Evolutionary conservation across 73 alveolate genomes (phyloP).

Genomic region (Blepharisma stoltei): DNA sequence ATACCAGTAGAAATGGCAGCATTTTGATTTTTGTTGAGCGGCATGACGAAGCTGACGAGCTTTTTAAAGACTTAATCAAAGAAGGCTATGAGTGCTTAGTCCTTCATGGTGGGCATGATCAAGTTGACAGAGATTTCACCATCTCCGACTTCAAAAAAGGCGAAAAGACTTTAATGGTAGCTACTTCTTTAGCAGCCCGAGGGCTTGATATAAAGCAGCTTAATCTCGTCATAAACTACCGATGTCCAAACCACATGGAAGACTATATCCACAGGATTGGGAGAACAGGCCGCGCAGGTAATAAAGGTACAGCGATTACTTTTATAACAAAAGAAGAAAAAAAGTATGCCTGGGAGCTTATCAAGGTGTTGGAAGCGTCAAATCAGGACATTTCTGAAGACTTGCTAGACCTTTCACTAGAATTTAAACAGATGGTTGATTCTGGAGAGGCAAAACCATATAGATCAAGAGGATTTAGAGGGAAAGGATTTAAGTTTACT

Average conservation of each 20-base stretch:
- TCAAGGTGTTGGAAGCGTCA: constrained; percentile 86
- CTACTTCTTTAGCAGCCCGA: constrained; percentile 95
- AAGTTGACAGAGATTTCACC: constrained; percentile 91
- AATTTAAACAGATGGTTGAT: constrained; percentile 77
- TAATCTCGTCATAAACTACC: constrained; percentile 87
- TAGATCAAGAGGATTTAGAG: constrained; percentile 83
- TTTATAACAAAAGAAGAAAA: constrained; percentile 92
- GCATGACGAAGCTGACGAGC: constrained; percentile 91
- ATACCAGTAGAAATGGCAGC: constrained; percentile 74
- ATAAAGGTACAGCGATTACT: constrained; percentile 95
- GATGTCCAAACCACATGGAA: constrained; percentile 98
- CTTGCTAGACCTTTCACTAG: constrained; percentile 73
- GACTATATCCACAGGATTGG: constrained; percentile 99
- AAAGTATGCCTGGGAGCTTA: constrained; percentile 86
- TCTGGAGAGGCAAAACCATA: constrained; percentile 94
- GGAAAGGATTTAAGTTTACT: constrained; percentile 93
- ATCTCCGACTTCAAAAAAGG: constrained; percentile 90
- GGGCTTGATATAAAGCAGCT: constrained; percentile 94
- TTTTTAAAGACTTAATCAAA: constrained; percentile 82
- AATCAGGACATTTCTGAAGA: constrained; percentile 89
- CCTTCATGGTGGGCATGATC: constrained; percentile 96
- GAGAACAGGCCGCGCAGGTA: constrained; percentile 98
- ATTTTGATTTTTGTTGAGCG: constrained; percentile 94
- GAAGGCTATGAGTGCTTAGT: constrained; percentile 83
- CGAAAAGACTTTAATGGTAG: constrained; percentile 84